phyloP scores from a whole-genome alignment of 2,329 filamentous ascomycete genomes.

The Dactylonectria macrodidyma region DNA sequence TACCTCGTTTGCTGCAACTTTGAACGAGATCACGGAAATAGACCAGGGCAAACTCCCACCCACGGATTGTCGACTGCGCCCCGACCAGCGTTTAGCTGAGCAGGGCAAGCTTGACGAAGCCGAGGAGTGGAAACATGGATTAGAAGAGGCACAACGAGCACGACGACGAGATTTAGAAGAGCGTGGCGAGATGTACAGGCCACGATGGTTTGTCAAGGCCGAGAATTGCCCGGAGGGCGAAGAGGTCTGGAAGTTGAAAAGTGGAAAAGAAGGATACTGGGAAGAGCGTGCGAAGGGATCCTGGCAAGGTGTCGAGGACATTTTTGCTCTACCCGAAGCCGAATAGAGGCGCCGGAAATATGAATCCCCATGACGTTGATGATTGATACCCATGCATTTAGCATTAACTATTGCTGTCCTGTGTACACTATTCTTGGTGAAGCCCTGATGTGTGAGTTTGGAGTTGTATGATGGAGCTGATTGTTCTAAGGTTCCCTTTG shows the following conservation, averaged over 20 bases:
- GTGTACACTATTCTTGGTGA: background rate
- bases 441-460: background rate
- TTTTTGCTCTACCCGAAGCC: conserved; percentile 57
- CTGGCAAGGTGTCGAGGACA: conserved; percentile 73
- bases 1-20: conserved; percentile 85
- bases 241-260: conserved; percentile 82
- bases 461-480: background rate
- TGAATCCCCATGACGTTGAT: conserved; percentile 16
- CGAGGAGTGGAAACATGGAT: conserved; percentile 83
- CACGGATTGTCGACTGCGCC: conserved; percentile 87
- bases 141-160: conserved; percentile 89
- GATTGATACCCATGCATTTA: background rate
- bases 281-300: conserved; percentile 80
- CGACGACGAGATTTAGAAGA: conserved; percentile 84
- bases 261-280: conserved; percentile 93
- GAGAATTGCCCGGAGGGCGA: conserved; percentile 71
- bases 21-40: conserved; percentile 90
- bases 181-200: conserved; percentile 78
- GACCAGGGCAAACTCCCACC: conserved; percentile 82
- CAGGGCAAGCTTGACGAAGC: conserved; percentile 86
- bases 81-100: conserved; percentile 90
- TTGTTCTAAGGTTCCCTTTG: too few species aligned
- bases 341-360: conserved; percentile 38
- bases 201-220: conserved; percentile 88
- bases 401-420: background rate